These are phyloP conservation scores for Blastobotrys buckinghamii DNA, from an alignment of 1,139 yeast genomes.

Conservation along the genomic window DNA sequence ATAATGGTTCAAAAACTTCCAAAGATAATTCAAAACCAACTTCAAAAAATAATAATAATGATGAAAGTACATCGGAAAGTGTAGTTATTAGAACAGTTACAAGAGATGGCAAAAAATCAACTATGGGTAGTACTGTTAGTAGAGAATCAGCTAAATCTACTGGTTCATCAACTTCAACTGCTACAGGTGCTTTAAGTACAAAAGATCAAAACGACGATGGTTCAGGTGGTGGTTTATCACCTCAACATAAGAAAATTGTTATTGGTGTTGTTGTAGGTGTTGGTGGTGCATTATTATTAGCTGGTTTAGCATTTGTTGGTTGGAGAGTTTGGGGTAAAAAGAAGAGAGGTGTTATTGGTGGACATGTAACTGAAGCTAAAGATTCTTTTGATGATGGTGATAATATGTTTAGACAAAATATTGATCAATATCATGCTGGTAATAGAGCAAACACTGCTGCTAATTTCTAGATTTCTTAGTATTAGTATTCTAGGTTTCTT, in stretches of 20 bases:
- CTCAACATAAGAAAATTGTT: slow-evolving; percentile 26
- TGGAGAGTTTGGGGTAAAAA: slow-evolving; percentile 25
- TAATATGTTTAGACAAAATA: slow-evolving; percentile 35
- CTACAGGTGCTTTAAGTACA: slow-evolving; percentile 20
- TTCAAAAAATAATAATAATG: background rate
- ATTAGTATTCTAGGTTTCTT: no score
- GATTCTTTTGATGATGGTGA: slow-evolving; percentile 25
- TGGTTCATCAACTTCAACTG: slow-evolving; percentile 11
- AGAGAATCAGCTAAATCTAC: slow-evolving; percentile 9
- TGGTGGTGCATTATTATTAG: slow-evolving; percentile 29
- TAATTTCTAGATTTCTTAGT: slow-evolving; percentile 30
- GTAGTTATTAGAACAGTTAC: slow-evolving; percentile 12
- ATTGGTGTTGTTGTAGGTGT: slow-evolving; percentile 33
- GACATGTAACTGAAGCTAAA: slow-evolving; percentile 12
- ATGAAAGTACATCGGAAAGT: background rate
- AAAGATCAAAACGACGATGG: slow-evolving; percentile 5
- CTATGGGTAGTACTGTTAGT: slow-evolving; percentile 9
- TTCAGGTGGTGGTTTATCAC: slow-evolving; percentile 23
- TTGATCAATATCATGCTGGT: slow-evolving; percentile 34
- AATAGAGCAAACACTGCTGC: slow-evolving; percentile 31
- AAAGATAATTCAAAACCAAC: background rate
- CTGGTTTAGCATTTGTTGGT: slow-evolving; percentile 25
- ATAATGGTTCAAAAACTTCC: background rate
- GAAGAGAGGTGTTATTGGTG: slow-evolving; percentile 10
- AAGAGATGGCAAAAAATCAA: slow-evolving; percentile 8